Percentiles rank a stretch among this genome's conserved stretches.
These are phyloP conservation scores for Alectoria sarmentosa DNA, from an alignment of 495 filamentous ascomycete genomes.

Conservation along the genomic window DNA sequence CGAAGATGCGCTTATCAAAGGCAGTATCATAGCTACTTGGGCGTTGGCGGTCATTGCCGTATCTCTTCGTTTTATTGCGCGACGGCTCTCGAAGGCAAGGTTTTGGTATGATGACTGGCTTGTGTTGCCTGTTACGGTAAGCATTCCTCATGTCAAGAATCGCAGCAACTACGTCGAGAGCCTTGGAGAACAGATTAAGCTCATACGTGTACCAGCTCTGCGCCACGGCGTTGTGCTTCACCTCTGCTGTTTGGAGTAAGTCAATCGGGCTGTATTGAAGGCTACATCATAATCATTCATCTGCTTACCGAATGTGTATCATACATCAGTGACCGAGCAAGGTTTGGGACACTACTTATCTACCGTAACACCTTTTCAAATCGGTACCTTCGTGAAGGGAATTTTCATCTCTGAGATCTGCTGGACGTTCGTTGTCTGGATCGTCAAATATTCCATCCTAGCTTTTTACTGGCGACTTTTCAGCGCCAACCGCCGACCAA, in stretches of 20 bases:
- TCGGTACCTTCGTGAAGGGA: too few relatives aligned
- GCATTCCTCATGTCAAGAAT: background rate
- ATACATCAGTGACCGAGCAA: slow-evolving; percentile 1
- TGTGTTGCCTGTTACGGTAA: slow-evolving; percentile 30
- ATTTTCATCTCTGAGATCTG: too few relatives aligned
- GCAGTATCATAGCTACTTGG: background rate
- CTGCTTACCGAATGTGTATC: background rate
- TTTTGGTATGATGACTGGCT: slow-evolving; percentile 33
- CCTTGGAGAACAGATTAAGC: background rate
- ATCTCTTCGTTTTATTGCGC: slow-evolving; percentile 26
- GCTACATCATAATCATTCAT: background rate
- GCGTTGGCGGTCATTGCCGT: background rate
- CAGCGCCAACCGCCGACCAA: background rate
- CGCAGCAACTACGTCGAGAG: too few relatives aligned
- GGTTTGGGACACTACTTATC: slow-evolving; percentile 19
- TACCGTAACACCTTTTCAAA: background rate
- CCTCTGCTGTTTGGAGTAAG: slow-evolving; percentile 2
- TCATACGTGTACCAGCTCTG: background rate
- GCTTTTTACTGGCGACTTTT: slow-evolving; percentile 3
- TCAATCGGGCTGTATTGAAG: background rate
- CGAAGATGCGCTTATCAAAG: background rate
- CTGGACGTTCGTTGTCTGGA: background rate
- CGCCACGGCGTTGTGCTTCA: slow-evolving; percentile 7
- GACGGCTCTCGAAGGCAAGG: slow-evolving; percentile 25
- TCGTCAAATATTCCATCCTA: background rate